Evolutionary conservation across 139 green algal species (phyloP), one percentile per base, ranked within the genome.

Genomic region (Chlorella sp.): DNA sequence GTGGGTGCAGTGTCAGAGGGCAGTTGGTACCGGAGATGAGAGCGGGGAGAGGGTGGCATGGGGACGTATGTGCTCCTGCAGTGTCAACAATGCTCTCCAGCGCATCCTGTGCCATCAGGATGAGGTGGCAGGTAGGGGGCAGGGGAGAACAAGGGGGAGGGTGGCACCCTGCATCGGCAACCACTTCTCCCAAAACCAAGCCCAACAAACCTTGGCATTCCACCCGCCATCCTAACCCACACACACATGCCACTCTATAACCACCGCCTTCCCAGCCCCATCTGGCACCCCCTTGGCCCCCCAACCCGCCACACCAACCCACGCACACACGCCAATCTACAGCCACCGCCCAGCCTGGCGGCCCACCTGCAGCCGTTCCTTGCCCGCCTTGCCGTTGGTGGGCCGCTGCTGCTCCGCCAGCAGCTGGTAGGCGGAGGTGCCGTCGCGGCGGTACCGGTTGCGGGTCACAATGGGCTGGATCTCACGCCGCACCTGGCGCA

Each of bases 401-500:
- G 81, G 68, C 30, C 83, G 66, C 85, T 91, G 64, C 19, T 88
- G 39, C 34, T 81, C 64, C 9, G 48, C 81, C 78, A 95, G 89
- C 16, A 86, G 79, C n/a, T 75, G 60, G 89, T 95, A 93, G 12
- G 93, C 93, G 32, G 83, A 71, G 42, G 92, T 92, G 22, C 92
- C 92, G 28, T 93, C 80, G 22, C 64, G 48, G 37, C 91, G 94
- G 82, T 76, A 85, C 22, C 83, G 83, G 93, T 98, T 98, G n/a
- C 92, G 88, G 0, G 81, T 83, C 18, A 98, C 92, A n/a, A 96
- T 90, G 32, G 97, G 97, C 88, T 87, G 37, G 42, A 99, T 68
- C 86, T 99, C 96, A 12, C 90, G 83, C 26, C 94, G 95, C 73
- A 98, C 97, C 30, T 98, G 97, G 95, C 22, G 7, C 30, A 32